Conservation (phyloP, 1,284 basidiomycete species). For the Puccinia coronata region DNA sequence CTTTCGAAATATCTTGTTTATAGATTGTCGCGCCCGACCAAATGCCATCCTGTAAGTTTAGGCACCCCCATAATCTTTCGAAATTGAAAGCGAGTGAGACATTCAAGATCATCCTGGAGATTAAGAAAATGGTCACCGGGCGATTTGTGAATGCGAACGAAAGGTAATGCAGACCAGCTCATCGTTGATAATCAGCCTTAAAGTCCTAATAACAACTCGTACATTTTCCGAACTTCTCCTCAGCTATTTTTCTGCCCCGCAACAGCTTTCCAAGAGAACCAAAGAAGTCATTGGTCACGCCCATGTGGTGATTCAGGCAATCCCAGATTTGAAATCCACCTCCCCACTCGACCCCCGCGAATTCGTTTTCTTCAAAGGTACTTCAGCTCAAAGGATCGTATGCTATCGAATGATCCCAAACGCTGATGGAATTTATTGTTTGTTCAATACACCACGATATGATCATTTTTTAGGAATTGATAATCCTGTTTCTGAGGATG, state of each 20-base stretch:
- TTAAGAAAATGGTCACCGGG: conserved; percentile 43
- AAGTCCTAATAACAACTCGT: no score
- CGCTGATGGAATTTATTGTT: neutral
- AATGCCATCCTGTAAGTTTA: conserved; percentile 40
- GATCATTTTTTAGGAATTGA: conserved; percentile 21
- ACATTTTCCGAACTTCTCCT: no score
- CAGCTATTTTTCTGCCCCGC: conserved; percentile 43
- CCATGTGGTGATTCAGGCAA: conserved; percentile 37
- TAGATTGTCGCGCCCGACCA: conserved; percentile 34
- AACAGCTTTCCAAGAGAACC: conserved; percentile 5
- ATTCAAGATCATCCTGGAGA: conserved; percentile 29
- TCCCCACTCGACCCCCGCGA: conserved; percentile 3
- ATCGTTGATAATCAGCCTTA: neutral
- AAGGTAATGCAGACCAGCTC: neutral
- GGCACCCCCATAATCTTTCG: conserved; percentile 42
- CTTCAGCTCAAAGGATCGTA: neutral
- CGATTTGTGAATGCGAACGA: conserved; percentile 24
- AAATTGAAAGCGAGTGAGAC: conserved; percentile 18
- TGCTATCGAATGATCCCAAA: no score
- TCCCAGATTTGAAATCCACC: conserved; percentile 21
- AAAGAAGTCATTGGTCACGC: conserved; percentile 45
- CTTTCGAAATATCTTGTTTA: no score
- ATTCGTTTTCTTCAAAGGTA: conserved; percentile 47
- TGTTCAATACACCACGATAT: neutral
- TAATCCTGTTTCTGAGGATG: conserved; percentile 1